Conservation (phyloP, 805 yeast species). For the Cyberlindnera euphorbiae region DNA sequence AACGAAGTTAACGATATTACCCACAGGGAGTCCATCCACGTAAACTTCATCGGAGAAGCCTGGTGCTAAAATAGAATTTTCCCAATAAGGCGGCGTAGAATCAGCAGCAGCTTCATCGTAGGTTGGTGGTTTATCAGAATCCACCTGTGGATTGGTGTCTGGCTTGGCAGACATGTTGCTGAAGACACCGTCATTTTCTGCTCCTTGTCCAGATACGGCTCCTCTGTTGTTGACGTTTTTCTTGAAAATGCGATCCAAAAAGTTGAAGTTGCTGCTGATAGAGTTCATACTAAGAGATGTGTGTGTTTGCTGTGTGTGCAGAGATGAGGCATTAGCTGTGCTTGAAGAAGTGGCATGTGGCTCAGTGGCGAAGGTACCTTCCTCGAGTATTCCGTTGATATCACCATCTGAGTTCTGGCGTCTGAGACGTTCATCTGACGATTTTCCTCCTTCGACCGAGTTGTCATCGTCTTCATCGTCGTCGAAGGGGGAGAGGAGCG, state of each 20-base stretch:
- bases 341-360: slow-evolving; percentile 4
- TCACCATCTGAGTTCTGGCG: slow-evolving; percentile 3
- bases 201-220: slow-evolving; percentile 31
- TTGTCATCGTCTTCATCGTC: slow-evolving; percentile 7
- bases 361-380: slow-evolving; percentile 4
- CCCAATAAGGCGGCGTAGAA: slow-evolving; percentile 96
- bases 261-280: slow-evolving; percentile 35
- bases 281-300: slow-evolving; percentile 9
- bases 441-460: slow-evolving; percentile 5
- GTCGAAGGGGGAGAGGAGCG: slow-evolving; percentile 11
- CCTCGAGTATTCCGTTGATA: slow-evolving; percentile 7
- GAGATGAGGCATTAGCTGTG: neutral
- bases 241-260: slow-evolving; percentile 33
- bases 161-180: slow-evolving; percentile 91
- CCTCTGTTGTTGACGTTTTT: slow-evolving; percentile 28
- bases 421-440: slow-evolving; percentile 11
- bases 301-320: neutral
- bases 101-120: slow-evolving; percentile 96
- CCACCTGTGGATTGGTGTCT: slow-evolving; percentile 33
- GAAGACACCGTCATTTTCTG: slow-evolving; percentile 81
- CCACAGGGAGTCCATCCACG: slow-evolving; percentile 94
- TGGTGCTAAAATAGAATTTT: slow-evolving; percentile 75
- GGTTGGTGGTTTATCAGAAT: slow-evolving; percentile 66
- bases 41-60: slow-evolving; percentile 80
- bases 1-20: slow-evolving; percentile 77